Percentiles rank a stretch among this genome's conserved stretches.
Evolutionary conservation across 2,329 filamentous ascomycete genomes (phyloP).

Genomic region (Fusarium luffae): DNA sequence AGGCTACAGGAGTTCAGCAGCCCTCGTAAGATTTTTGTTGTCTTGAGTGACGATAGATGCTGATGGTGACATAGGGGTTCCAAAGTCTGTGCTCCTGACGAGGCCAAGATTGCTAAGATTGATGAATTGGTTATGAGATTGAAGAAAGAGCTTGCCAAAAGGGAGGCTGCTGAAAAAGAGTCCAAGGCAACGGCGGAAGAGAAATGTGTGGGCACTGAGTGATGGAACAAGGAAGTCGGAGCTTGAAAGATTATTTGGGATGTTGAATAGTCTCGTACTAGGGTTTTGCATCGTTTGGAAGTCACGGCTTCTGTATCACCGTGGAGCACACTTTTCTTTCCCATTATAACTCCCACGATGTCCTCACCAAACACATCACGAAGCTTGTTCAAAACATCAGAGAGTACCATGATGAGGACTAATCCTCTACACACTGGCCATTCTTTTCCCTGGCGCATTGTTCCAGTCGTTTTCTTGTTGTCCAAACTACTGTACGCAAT

Average conservation of each 20-base stretch:
- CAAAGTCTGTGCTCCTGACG: not conserved
- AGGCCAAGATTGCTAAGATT: not conserved
- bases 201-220: not conserved
- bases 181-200: not conserved
- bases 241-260: not conserved
- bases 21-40: not conserved
- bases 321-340: not conserved
- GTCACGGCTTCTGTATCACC: not conserved
- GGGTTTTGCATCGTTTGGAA: not conserved
- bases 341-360: not conserved
- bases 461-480: not conserved
- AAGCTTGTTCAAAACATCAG: accelerated
- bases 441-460: not conserved
- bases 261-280: not conserved
- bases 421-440: not conserved
- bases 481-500: not conserved
- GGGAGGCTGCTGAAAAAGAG: not conserved
- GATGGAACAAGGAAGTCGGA: not conserved
- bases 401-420: not conserved
- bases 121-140: not conserved
- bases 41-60: accelerated
- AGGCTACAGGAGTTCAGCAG: not conserved
- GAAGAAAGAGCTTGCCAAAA: not conserved
- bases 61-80: not conserved
- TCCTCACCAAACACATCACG: not conserved